These are phyloP conservation scores for Micractinium sp. DNA, from an alignment of 139 green algal species.

Conservation along the genomic window DNA sequence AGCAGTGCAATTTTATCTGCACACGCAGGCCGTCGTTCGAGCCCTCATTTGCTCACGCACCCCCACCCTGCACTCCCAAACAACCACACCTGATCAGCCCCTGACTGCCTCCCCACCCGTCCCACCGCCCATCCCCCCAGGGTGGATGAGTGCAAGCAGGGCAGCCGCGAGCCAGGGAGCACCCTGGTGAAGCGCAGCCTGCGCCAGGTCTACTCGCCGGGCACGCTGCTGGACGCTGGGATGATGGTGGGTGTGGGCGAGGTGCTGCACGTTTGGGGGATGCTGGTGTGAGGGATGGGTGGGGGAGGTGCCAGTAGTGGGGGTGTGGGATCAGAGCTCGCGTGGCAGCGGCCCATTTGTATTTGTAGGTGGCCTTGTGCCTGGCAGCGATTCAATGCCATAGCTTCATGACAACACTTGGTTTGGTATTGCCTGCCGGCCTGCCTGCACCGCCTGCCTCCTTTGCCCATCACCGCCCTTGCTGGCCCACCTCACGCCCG, in stretches of 20 bases:
- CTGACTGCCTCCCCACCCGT: neutral
- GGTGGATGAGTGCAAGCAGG: conserved; percentile 15
- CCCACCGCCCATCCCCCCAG: neutral
- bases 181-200: conserved; percentile 58
- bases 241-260: neutral
- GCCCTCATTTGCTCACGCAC: no score
- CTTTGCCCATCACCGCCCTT: neutral
- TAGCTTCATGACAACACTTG: neutral
- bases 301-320: no score
- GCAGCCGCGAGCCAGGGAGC: neutral
- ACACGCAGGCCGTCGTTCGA: no score
- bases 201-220: conserved; percentile 68
- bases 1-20: no score
- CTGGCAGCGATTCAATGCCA: neutral
- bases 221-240: conserved; percentile 51
- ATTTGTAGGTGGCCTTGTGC: no score
- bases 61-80: no score
- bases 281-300: no score
- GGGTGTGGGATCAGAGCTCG: no score
- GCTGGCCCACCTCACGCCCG: neutral
- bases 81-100: neutral
- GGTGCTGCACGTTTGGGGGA: neutral
- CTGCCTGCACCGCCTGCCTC: no score
- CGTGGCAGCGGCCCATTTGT: no score
- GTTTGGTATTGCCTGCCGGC: neutral